Evolutionary conservation across 2,329 filamentous ascomycete genomes (phyloP), one percentile per base, ranked within the genome.

Genomic region (Phaeosphaeria sp.): DNA sequence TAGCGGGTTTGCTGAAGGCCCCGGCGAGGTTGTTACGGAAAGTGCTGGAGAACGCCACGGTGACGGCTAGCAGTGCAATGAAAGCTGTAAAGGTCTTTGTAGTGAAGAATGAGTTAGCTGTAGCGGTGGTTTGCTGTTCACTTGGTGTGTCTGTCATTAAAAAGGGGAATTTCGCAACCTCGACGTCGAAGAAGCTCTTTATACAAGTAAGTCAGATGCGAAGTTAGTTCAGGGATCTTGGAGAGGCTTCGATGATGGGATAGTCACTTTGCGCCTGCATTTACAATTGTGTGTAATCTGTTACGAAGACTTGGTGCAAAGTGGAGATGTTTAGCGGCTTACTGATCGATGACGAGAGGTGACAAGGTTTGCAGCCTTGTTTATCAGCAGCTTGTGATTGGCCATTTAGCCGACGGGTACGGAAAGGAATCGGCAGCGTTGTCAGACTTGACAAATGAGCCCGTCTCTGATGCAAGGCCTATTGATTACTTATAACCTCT

Each of bases 31-130:
- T 63, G 59, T 64, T 74, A 55, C 78, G 76, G 42, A 81, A 60
- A 4, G 78, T 71, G 46, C 65, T 73, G 54, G 77, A 78, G 67
- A 81, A 71, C 58, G 81, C 81, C 81, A 83, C 75, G 56, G 71
- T 78, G 77, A 81, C 57, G 64, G 79, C 78, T 68, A 80, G 48
- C 41, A 80, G 21, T 46, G 68, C 69, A 50, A 76, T 58, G 48
- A 75, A 56, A 47, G 65, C 59, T 54, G 74, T 68, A 25, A 76
- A 55, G 50, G 60, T 66, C 43, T 71, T 74, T 59, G 63, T 67
- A 13, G 61, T 66, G 43, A 68, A 48, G 48, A 63, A 57, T 27
- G 63, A 50, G 9, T 56, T 67, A 51, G 59, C 13, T 49, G 66
- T 43, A 46, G 60, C 33, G 46, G 57, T 59, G 56, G 62, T 41